A percentile compares a stretch with the other conserved stretches of the same genome.
Evolutionary conservation across 2,329 filamentous ascomycete species (phyloP).

Genomic region (Curvularia spicifera): DNA sequence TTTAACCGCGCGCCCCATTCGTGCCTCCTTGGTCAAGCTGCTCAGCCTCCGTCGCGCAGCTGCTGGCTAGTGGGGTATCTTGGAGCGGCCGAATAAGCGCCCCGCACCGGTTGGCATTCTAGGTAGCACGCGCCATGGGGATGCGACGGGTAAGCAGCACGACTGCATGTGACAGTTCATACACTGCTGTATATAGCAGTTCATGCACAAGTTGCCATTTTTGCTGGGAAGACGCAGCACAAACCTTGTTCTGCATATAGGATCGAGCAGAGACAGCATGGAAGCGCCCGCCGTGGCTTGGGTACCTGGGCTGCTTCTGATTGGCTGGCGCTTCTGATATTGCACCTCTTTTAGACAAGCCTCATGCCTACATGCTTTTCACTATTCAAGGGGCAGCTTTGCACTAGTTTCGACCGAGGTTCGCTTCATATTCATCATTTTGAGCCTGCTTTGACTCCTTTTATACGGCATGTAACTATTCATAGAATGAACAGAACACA

Average conservation of each 20-base stretch:
- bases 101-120: slow-evolving; percentile 16
- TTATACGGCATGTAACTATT: slow-evolving; percentile 4
- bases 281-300: slow-evolving; percentile 24
- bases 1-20: slow-evolving; percentile 29
- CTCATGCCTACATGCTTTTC: background rate
- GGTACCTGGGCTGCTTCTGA: slow-evolving; percentile 10
- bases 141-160: slow-evolving; percentile 21
- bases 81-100: slow-evolving; percentile 38
- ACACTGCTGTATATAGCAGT: slow-evolving; percentile 1
- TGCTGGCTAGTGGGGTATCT: slow-evolving; percentile 40
- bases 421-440: background rate
- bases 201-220: slow-evolving; percentile 6
- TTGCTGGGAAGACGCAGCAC: background rate
- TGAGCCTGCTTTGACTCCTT: background rate
- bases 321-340: slow-evolving; percentile 15
- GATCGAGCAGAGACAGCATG: slow-evolving; percentile 8
- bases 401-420: background rate
- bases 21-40: slow-evolving; percentile 30
- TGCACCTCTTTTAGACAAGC: background rate
- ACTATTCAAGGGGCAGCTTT: background rate
- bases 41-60: slow-evolving; percentile 44
- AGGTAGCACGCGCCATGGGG: slow-evolving; percentile 19
- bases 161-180: background rate
- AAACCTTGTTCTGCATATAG: slow-evolving; percentile 3
- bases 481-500: background rate